phyloP scores from a whole-genome alignment of 768 basidiomycete species.

The Suillus decipiens region DNA sequence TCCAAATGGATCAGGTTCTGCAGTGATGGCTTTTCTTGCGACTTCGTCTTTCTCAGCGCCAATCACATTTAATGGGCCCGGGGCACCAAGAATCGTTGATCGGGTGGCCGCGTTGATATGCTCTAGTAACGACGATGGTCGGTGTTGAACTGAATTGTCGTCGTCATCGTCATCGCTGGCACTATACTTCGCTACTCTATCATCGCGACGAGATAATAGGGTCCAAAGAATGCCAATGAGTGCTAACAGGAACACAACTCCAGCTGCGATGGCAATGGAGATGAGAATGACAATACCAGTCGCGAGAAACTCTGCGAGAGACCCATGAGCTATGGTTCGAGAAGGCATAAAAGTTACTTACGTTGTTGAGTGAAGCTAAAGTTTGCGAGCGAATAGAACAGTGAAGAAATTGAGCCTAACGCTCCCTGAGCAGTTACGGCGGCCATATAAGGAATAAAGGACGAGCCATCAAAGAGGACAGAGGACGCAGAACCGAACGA shows the following conservation, averaged over 20 bases:
- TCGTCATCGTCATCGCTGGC: constrained; percentile 69
- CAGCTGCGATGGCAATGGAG: constrained; percentile 95
- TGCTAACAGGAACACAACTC: constrained; percentile 86
- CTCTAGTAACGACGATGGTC: constrained; percentile 85
- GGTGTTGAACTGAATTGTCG: constrained; percentile 73
- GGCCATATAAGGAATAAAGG: constrained; percentile 79
- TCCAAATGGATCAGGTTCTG: constrained; percentile 57
- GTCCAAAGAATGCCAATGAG: constrained; percentile 89
- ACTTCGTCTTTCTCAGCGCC: constrained; percentile 57
- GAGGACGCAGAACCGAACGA: constrained; percentile 80
- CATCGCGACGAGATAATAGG: constrained; percentile 79
- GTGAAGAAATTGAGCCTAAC: constrained; percentile 67
- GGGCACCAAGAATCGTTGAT: constrained; percentile 71
- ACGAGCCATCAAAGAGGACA: constrained; percentile 84
- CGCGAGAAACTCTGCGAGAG: constrained; percentile 74
- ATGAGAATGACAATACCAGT: constrained; percentile 94
- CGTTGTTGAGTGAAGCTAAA: constrained; percentile 76
- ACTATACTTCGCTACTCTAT: constrained; percentile 66
- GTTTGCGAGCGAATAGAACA: constrained; percentile 80
- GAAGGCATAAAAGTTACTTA: constrained; percentile 41
- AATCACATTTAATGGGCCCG: constrained; percentile 38
- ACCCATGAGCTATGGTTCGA: constrained; percentile 15
- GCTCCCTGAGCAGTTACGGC: constrained; percentile 65
- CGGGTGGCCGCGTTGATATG: constrained; percentile 91
- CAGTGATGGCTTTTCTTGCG: constrained; percentile 35